Conservation (phyloP, 352 stramenopile species). For the Phytophthora idaei region DNA sequence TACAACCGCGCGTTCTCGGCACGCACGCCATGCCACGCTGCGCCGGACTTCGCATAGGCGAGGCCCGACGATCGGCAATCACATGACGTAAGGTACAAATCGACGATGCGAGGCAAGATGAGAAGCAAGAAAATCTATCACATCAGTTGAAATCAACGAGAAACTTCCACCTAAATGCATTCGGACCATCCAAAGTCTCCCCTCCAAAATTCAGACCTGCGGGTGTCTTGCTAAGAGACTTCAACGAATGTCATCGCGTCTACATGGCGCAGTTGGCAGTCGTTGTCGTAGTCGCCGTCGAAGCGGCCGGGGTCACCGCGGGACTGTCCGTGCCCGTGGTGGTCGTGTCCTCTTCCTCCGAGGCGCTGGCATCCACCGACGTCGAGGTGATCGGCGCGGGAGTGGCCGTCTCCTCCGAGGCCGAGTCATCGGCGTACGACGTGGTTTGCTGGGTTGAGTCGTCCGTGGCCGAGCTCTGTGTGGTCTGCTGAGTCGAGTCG, state of each 20-base stretch:
- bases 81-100: slow-evolving; percentile 14
- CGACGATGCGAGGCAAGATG: slow-evolving; percentile 15
- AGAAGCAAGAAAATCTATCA: slow-evolving; percentile 23
- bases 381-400: slow-evolving; percentile 23
- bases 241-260: slow-evolving; percentile 3
- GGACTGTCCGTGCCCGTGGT: slow-evolving; percentile 22
- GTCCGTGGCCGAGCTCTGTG: slow-evolving; percentile 16
- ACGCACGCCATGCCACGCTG: slow-evolving; percentile 19
- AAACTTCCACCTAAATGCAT: slow-evolving; percentile 9
- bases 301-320: slow-evolving; percentile 23
- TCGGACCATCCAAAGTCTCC: slow-evolving; percentile 18
- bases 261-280: slow-evolving; percentile 36
- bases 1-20: slow-evolving; percentile 24
- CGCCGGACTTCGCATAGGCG: slow-evolving; percentile 12
- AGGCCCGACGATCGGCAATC: neutral
- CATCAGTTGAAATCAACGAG: slow-evolving; percentile 22
- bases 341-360: slow-evolving; percentile 27
- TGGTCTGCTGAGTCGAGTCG: slow-evolving; percentile 24
- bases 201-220: slow-evolving; percentile 24
- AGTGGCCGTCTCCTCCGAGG: slow-evolving; percentile 20
- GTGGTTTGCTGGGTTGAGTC: slow-evolving; percentile 25
- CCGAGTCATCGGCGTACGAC: slow-evolving; percentile 7
- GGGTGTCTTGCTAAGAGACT: neutral
- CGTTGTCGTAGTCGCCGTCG: slow-evolving; percentile 27
- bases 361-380: slow-evolving; percentile 19